Conservation (phyloP, 805 yeast species). For the Tetrapisispora nanseiensis region DNA sequence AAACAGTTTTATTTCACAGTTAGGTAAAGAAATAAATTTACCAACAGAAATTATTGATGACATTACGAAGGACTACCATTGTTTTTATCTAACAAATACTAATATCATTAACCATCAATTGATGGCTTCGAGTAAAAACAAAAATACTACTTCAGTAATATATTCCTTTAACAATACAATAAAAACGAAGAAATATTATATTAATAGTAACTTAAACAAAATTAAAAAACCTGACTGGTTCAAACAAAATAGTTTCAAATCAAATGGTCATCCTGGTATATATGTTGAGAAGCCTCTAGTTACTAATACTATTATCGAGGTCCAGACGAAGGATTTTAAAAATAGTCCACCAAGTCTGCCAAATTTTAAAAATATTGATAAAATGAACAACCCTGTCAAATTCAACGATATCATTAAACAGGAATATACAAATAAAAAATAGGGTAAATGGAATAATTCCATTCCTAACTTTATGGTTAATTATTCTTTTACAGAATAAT, state of each 20-base stretch:
- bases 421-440: constrained; percentile 4
- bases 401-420: constrained; percentile 8
- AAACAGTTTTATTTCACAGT: constrained; percentile 34
- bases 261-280: constrained; percentile 31
- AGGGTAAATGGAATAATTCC: no score
- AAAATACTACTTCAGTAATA: background rate
- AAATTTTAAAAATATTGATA: constrained; percentile 53
- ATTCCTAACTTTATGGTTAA: no score
- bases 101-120: constrained; percentile 19
- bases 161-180: background rate
- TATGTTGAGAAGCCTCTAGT: constrained; percentile 36
- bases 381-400: constrained; percentile 40
- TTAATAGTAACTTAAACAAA: constrained; percentile 26
- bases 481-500: background rate
- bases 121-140: background rate
- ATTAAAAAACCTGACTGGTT: constrained; percentile 21
- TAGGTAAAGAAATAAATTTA: constrained; percentile 38
- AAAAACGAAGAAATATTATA: background rate
- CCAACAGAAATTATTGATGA: constrained; percentile 41
- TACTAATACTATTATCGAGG: constrained; percentile 29
- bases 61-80: constrained; percentile 29
- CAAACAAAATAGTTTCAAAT: constrained; percentile 19
- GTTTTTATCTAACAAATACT: constrained; percentile 29
- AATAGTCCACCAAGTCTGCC: constrained; percentile 36
- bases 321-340: constrained; percentile 13